A percentile compares a stretch with the other conserved stretches of the same genome.
These are phyloP conservation scores for Pleurostoma richardsiae DNA, from an alignment of 2,329 filamentous ascomycete genomes.

Conservation along the genomic window DNA sequence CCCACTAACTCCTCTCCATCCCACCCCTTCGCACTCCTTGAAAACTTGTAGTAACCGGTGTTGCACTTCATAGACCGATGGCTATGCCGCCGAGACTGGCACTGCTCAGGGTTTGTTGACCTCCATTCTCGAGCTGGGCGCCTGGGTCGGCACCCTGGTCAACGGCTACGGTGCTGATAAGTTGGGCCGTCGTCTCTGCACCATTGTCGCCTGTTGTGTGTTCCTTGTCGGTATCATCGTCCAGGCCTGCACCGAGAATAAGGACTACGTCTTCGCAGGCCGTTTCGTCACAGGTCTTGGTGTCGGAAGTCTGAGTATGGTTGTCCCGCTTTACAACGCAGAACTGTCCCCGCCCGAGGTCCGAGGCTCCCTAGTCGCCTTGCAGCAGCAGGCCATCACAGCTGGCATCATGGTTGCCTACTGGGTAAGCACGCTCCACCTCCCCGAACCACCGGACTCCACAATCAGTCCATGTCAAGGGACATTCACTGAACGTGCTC, in stretches of 20 bases:
- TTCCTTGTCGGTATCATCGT: conserved; percentile 15
- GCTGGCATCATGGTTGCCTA: conserved; percentile 18
- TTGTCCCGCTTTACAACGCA: conserved; percentile 1
- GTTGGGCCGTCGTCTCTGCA: conserved; percentile 14
- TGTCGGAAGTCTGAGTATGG: neutral
- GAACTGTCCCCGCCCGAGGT: conserved; percentile 2
- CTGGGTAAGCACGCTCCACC: neutral
- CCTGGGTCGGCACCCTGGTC: conserved; percentile 24
- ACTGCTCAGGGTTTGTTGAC: conserved; percentile 27
- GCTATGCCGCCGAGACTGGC: neutral
- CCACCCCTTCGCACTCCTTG: no score
- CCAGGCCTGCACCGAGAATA: conserved; percentile 16
- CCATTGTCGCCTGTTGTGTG: conserved; percentile 13
- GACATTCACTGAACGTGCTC: no score
- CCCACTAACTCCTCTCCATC: no score
- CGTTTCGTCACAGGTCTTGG: conserved; percentile 1
- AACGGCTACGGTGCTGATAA: conserved; percentile 17
- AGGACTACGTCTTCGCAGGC: conserved; percentile 2
- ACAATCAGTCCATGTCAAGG: no score
- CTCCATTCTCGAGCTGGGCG: conserved; percentile 27
- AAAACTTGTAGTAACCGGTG: no score
- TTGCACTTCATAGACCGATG: no score
- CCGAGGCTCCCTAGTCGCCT: neutral
- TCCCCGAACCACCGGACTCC: no score
- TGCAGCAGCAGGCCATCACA: neutral